A percentile compares a stretch with the other conserved stretches of the same genome.
Evolutionary conservation across 179 eudicot species (phyloP).

Genomic region (Drosera spatulata): DNA sequence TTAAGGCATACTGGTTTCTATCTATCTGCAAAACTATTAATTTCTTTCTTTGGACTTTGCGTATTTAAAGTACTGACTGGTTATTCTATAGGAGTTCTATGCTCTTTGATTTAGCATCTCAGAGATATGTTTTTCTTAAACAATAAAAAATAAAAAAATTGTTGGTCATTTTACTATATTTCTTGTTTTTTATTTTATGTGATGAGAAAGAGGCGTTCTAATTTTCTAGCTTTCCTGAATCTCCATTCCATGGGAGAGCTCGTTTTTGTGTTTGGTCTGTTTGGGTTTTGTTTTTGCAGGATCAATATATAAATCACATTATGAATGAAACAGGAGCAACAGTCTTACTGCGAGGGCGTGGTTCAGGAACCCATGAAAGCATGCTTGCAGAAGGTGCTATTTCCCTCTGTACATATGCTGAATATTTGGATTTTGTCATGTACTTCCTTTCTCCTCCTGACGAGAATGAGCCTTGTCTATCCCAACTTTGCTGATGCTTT

Average conservation of each 20-base stretch:
- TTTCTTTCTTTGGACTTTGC: no score
- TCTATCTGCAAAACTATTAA: no score
- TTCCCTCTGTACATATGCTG: background rate
- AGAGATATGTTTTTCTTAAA: no score
- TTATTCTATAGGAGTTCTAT: background rate
- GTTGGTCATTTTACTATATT: slow-evolving; percentile 3
- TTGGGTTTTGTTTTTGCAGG: slow-evolving; percentile 80
- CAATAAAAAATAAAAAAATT: background rate
- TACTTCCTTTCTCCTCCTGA: background rate
- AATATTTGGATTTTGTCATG: background rate
- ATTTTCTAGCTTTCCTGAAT: slow-evolving; percentile 80
- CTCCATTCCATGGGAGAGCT: slow-evolving; percentile 95
- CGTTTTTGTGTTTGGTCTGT: slow-evolving; percentile 60
- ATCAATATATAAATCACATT: slow-evolving; percentile 99
- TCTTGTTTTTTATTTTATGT: slow-evolving; percentile 10
- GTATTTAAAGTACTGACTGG: background rate
- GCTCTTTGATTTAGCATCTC: no score
- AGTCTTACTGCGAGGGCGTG: slow-evolving; percentile 71
- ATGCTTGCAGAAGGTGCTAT: slow-evolving; percentile 46
- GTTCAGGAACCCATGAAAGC: slow-evolving; percentile 53
- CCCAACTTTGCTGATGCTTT: background rate
- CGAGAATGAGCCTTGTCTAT: background rate
- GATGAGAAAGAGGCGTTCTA: slow-evolving; percentile 51
- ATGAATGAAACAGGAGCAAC: slow-evolving; percentile 98
- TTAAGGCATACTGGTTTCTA: no score